phyloP scores from a whole-genome alignment of 306 rosid species.

The Dryas octopetala region DNA sequence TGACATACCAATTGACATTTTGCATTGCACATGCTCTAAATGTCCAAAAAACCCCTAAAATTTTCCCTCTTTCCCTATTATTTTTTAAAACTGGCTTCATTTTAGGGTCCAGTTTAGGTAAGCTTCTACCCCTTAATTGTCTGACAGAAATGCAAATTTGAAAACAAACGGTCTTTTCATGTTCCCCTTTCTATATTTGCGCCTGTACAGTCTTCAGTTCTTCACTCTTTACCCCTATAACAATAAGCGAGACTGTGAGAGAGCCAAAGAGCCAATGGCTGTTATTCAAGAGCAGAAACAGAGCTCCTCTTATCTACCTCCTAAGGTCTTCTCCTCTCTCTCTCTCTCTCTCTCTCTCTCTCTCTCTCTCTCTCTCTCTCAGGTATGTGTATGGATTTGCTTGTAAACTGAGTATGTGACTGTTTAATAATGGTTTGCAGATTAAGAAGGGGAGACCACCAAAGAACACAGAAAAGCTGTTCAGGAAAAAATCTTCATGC shows the following conservation, averaged over 20 bases:
- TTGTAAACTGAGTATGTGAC: not conserved
- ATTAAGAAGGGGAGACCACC: not conserved
- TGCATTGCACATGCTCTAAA: not conserved
- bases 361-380: not conserved
- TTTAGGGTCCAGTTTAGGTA: not conserved
- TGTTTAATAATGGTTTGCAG: conserved; percentile 1
- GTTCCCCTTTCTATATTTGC: not conserved
- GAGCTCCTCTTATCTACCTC: not conserved
- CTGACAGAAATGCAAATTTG: not conserved
- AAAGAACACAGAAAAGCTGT: conserved; percentile 8
- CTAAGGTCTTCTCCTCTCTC: conserved; percentile 3
- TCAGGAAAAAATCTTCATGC: not conserved
- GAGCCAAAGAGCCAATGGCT: conserved; percentile 1
- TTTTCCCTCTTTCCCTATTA: too few relatives aligned
- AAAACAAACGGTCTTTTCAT: conserved; percentile 3
- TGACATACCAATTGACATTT: too few relatives aligned
- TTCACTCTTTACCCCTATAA: not conserved
- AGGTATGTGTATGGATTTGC: not conserved
- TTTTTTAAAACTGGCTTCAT: conserved; percentile 7
- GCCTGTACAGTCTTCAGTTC: too few relatives aligned
- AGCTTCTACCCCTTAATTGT: not conserved
- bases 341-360: not conserved
- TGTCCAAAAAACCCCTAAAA: not conserved
- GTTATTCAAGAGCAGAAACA: conserved; percentile 12
- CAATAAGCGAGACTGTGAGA: not conserved